Evolutionary conservation across 495 filamentous ascomycete genomes (phyloP).

Genomic region (Achaetomiella virescens): DNA sequence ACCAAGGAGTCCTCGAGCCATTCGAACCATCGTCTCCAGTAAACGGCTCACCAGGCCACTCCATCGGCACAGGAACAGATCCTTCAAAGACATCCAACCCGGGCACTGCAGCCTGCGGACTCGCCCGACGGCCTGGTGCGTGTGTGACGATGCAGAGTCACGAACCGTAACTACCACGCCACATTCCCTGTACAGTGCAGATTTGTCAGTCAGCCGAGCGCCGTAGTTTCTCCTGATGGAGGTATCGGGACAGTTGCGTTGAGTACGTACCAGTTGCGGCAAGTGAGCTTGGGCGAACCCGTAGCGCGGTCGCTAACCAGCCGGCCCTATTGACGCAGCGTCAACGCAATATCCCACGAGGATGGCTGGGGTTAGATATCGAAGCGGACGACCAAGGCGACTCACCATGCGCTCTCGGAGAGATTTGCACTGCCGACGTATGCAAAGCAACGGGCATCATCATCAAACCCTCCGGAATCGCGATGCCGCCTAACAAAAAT

Average conservation of each 20-base stretch:
- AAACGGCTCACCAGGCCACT: slow-evolving; percentile 43
- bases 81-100: slow-evolving; percentile 46
- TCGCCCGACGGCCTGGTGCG: no score
- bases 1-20: slow-evolving; percentile 11
- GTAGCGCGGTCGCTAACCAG: slow-evolving; percentile 59
- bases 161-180: slow-evolving; percentile 65
- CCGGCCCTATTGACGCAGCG: slow-evolving; percentile 31
- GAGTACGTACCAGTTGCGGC: slow-evolving; percentile 64
- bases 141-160: not conserved
- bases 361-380: no score
- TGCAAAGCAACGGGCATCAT: slow-evolving; percentile 47
- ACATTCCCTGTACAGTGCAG: slow-evolving; percentile 55
- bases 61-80: slow-evolving; percentile 66
- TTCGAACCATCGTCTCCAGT: not conserved
- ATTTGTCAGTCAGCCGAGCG: not conserved
- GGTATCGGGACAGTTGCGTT: no score
- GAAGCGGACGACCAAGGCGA: not conserved
- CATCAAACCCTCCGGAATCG: not conserved
- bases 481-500: slow-evolving; percentile 54
- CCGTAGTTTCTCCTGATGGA: no score
- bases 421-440: slow-evolving; percentile 93
- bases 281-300: slow-evolving; percentile 65
- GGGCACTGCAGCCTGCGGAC: not conserved
- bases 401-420: slow-evolving; percentile 86
- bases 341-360: no score